A percentile compares a stretch with the other conserved stretches of the same genome.
Evolutionary conservation across 1,284 basidiomycete species (phyloP).

Genomic region (Schizophyllum commune): DNA sequence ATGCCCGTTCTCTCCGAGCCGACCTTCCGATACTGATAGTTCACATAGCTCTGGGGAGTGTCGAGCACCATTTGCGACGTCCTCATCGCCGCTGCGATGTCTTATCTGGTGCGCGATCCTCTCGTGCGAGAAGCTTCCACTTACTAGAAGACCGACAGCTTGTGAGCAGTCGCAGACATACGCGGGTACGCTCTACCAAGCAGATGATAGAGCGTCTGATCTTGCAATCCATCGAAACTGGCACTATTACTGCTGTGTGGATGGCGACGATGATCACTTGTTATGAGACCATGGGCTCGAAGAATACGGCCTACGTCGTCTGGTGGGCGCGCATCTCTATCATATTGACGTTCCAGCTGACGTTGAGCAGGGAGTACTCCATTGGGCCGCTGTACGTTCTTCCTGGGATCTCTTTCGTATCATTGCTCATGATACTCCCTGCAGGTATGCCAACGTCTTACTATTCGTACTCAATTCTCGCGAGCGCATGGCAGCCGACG

Average conservation of each 20-base stretch:
- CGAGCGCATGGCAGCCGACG: not conserved
- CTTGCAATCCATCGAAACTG: not conserved
- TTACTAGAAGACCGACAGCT: not conserved
- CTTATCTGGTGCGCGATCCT: not conserved
- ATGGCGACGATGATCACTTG: not conserved
- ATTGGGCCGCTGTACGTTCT: too few species aligned
- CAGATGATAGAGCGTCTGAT: not conserved
- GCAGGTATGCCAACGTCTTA: not conserved
- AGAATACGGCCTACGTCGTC: not conserved
- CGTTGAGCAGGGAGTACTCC: too few species aligned
- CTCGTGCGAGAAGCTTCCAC: not conserved
- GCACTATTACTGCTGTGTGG: not conserved
- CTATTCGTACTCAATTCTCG: not conserved
- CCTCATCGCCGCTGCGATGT: not conserved
- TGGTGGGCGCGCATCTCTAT: not conserved
- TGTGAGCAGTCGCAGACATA: not conserved
- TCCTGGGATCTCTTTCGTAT: too few species aligned
- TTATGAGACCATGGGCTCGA: not conserved
- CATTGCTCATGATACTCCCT: not conserved
- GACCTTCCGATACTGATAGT: too few species aligned
- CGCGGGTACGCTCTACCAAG: not conserved
- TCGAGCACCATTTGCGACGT: not conserved
- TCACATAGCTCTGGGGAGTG: not conserved
- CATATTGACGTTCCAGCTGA: too few species aligned
- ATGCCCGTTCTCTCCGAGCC: not conserved